These are phyloP conservation scores for Kwoniella europaea DNA, from an alignment of 768 basidiomycete species.

Conservation along the genomic window DNA sequence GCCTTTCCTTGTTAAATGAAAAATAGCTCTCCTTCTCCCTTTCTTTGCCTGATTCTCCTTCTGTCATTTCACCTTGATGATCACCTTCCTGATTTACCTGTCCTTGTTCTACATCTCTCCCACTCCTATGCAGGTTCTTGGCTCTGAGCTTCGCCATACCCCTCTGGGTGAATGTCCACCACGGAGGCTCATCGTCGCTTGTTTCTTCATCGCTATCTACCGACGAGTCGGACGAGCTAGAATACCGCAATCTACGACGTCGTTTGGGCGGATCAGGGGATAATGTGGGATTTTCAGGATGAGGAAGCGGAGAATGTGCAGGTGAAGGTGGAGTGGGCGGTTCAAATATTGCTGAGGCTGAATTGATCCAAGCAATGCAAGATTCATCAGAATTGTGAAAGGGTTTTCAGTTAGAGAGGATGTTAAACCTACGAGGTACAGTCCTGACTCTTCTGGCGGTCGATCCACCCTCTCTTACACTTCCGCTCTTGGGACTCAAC, in stretches of 20 bases:
- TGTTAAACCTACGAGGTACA: constrained; percentile 45
- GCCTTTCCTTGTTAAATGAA: constrained; percentile 9
- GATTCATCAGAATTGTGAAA: background rate
- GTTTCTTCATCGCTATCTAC: constrained; percentile 21
- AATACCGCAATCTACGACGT: constrained; percentile 27
- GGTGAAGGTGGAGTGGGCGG: constrained; percentile 41
- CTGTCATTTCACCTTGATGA: constrained; percentile 3
- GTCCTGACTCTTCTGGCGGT: constrained; percentile 39
- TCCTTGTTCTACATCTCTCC: constrained; percentile 21
- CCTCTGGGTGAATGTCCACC: constrained; percentile 47
- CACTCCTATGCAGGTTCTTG: constrained; percentile 18
- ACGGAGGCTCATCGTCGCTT: constrained; percentile 45
- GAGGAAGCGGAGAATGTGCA: constrained; percentile 17
- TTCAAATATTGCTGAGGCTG: constrained; percentile 44
- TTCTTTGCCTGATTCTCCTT: constrained; percentile 22
- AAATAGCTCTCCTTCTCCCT: constrained; percentile 7
- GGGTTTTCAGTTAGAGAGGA: background rate
- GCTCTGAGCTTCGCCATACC: constrained; percentile 46
- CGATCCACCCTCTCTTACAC: constrained; percentile 11
- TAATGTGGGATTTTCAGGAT: constrained; percentile 1
- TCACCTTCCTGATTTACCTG: background rate
- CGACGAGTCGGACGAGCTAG: constrained; percentile 32
- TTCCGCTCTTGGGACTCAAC: constrained; percentile 1
- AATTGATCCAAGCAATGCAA: background rate
- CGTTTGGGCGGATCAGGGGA: constrained; percentile 22